A percentile compares a stretch with the other conserved stretches of the same genome.
These are phyloP conservation scores for Sarocladiaceae sp. DNA, from an alignment of 2,329 filamentous ascomycete species.

Conservation along the genomic window DNA sequence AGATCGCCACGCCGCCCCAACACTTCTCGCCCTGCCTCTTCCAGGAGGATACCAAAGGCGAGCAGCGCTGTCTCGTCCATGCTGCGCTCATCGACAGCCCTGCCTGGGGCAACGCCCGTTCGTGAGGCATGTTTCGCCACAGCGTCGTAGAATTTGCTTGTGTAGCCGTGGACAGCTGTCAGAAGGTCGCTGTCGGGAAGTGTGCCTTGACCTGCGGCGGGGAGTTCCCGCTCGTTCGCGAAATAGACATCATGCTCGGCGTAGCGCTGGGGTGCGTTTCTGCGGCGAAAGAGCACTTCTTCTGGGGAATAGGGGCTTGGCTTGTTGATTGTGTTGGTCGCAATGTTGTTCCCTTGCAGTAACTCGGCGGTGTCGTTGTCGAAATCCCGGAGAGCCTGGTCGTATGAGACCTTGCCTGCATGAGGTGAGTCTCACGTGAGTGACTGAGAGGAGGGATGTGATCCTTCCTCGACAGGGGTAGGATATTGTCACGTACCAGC, in stretches of 20 bases:
- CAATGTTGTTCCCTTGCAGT: background rate
- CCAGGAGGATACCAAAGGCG: slow-evolving; percentile 69
- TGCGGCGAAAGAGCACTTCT: slow-evolving; percentile 64
- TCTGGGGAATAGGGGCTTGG: slow-evolving; percentile 43
- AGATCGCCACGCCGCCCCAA: slow-evolving; percentile 65
- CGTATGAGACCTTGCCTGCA: slow-evolving; percentile 21
- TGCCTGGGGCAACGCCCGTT: background rate
- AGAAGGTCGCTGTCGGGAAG: slow-evolving; percentile 68
- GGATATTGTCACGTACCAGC: slow-evolving; percentile 46
- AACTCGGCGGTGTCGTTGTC: background rate
- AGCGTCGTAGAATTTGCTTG: slow-evolving; percentile 57
- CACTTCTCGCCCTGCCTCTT: slow-evolving; percentile 60
- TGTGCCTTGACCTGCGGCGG: slow-evolving; percentile 32
- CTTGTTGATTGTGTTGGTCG: background rate
- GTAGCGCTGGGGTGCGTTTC: slow-evolving; percentile 61
- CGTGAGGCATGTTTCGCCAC: slow-evolving; percentile 3
- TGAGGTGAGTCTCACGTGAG: slow-evolving; percentile 19
- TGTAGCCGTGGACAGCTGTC: slow-evolving; percentile 64
- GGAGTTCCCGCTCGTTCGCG: slow-evolving; percentile 54
- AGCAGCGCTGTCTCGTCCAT: slow-evolving; percentile 77
- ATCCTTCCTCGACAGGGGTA: slow-evolving; percentile 1
- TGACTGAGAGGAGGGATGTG: background rate
- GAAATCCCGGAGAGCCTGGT: slow-evolving; percentile 3
- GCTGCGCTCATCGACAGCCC: slow-evolving; percentile 47
- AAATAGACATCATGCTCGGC: slow-evolving; percentile 70